Evolutionary conservation across 2,329 filamentous ascomycete genomes (phyloP).

Genomic region (Pyricularia sp.): DNA sequence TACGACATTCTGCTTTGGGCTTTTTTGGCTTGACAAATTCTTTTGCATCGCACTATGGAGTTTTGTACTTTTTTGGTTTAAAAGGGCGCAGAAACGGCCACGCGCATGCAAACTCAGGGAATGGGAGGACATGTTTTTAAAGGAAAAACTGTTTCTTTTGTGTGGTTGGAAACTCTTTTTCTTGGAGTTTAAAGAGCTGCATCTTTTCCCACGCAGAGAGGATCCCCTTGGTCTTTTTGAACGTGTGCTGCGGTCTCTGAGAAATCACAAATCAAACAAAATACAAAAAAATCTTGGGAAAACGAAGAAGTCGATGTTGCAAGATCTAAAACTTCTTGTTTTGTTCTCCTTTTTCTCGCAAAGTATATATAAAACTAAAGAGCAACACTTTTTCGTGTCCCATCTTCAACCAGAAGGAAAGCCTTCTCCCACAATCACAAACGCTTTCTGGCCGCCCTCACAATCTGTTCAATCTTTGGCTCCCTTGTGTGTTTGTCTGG

Average conservation of each 20-base stretch:
- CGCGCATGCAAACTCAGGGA: constrained; percentile 16
- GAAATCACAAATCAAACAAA: not conserved
- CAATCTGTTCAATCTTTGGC: too few species aligned
- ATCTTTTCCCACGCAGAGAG: not conserved
- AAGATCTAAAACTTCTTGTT: too few species aligned
- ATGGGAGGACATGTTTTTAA: too few species aligned
- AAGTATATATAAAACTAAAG: not conserved
- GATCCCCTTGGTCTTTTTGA: not conserved
- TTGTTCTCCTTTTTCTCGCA: not conserved
- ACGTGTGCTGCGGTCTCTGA: not conserved
- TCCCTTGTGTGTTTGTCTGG: not conserved
- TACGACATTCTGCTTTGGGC: not conserved
- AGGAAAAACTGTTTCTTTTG: not conserved
- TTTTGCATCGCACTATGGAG: constrained; percentile 26
- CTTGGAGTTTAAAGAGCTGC: not conserved
- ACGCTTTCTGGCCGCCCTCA: not conserved
- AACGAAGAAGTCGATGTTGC: not conserved
- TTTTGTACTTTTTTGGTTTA: constrained; percentile 12
- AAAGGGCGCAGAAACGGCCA: constrained; percentile 15
- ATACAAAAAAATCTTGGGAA: not conserved
- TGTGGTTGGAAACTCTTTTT: not conserved
- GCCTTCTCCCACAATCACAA: not conserved
- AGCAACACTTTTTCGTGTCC: not conserved
- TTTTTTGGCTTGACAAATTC: not conserved
- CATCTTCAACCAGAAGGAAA: not conserved